Percentiles rank a stretch among this genome's conserved stretches.
Conservation (phyloP, 106 monocot species). For the Iris macrosiphon region DNA sequence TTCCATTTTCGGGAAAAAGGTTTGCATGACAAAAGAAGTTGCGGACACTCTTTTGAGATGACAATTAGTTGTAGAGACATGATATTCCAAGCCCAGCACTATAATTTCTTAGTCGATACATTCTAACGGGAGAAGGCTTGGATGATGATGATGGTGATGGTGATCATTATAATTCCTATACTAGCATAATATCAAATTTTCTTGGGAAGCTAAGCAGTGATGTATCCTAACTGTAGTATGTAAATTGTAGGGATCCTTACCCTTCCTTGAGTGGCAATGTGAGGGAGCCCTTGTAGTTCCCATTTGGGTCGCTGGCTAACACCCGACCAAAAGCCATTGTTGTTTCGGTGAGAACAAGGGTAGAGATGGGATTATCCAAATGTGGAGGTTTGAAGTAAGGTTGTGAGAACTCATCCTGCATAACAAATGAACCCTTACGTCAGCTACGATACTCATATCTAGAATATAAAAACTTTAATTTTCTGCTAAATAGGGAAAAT, state of each 20-base stretch:
- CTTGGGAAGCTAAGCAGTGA: too few relatives aligned
- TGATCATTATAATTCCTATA: too few relatives aligned
- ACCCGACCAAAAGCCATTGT: constrained; percentile 74
- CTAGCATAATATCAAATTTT: too few relatives aligned
- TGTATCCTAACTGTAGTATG: too few relatives aligned
- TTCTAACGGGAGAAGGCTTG: neutral
- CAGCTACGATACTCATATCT: neutral
- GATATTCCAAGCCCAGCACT: neutral
- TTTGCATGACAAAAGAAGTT: too few relatives aligned
- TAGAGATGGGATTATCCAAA: constrained; percentile 85
- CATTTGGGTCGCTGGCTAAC: constrained; percentile 56
- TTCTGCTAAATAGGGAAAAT: neutral
- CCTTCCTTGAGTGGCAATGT: constrained; percentile 75
- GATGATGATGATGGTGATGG: neutral
- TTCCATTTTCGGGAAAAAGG: too few relatives aligned
- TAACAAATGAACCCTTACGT: neutral
- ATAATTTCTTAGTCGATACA: neutral
- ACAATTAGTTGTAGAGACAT: too few relatives aligned
- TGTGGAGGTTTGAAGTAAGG: constrained; percentile 99
- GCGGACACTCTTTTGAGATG: too few relatives aligned
- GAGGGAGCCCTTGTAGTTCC: constrained; percentile 83
- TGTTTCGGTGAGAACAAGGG: constrained; percentile 79
- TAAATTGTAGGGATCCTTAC: constrained; percentile 29
- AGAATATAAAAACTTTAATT: neutral
- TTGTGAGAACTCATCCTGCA: constrained; percentile 87